Conservation (phyloP, 2,329 filamentous ascomycete species). For the Xylaria sp. region DNA sequence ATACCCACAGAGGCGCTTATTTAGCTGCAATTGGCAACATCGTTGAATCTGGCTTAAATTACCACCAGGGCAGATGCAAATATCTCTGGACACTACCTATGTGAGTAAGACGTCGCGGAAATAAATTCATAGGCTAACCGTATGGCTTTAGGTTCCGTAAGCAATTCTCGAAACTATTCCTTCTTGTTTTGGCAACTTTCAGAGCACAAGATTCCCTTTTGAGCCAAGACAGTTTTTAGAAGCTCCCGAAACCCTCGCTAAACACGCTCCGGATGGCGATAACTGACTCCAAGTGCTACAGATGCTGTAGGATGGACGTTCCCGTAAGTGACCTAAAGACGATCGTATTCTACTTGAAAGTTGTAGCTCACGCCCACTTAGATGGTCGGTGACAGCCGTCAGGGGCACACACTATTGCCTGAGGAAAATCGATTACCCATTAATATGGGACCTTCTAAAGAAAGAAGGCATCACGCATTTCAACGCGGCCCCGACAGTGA, state of each 20-base stretch:
- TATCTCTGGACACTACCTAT: constrained; percentile 95
- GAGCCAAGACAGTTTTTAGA: no score
- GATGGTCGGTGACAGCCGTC: constrained; percentile 89
- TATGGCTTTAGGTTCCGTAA: constrained; percentile 59
- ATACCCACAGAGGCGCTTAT: constrained; percentile 88
- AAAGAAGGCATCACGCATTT: constrained; percentile 92
- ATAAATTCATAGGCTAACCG: constrained; percentile 1
- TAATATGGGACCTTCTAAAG: constrained; percentile 90
- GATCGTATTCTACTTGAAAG: background rate
- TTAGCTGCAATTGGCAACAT: constrained; percentile 86
- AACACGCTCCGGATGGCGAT: no score
- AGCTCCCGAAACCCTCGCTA: no score
- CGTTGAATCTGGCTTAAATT: constrained; percentile 87
- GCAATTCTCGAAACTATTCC: no score
- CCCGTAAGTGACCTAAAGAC: constrained; percentile 56
- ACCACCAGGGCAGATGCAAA: constrained; percentile 72
- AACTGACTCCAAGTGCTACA: no score
- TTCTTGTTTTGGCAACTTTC: no score
- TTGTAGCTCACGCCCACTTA: constrained; percentile 24
- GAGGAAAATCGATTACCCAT: constrained; percentile 91
- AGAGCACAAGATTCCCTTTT: no score
- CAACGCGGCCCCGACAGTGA: constrained; percentile 95
- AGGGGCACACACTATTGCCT: constrained; percentile 95
- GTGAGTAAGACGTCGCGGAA: constrained; percentile 63
- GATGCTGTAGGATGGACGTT: constrained; percentile 82